Conservation (phyloP, 129 eudicot genomes). For the Chrysanthemum makinoi region DNA sequence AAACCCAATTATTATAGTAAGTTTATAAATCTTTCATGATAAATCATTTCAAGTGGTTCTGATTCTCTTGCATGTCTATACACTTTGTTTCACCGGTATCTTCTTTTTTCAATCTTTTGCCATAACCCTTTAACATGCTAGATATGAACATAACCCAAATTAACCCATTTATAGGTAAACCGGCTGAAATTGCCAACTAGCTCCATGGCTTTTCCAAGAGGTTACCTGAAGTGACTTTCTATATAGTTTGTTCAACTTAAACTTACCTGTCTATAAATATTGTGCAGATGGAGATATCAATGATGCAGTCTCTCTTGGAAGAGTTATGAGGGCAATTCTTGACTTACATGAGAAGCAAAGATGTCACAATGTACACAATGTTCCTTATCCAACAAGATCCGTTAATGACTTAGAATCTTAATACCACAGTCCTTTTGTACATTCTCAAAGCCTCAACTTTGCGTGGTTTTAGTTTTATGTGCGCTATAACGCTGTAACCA, state of each 20-base stretch:
- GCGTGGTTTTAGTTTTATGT: not conserved
- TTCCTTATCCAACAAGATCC: not conserved
- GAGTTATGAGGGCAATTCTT: constrained; percentile 42
- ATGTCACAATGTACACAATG: not conserved
- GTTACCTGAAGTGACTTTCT: not conserved
- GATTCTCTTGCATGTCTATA: too few species aligned
- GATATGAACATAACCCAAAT: too few species aligned
- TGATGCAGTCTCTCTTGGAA: constrained; percentile 74
- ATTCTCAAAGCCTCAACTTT: not conserved
- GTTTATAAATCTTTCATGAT: too few species aligned
- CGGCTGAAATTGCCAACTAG: too few species aligned
- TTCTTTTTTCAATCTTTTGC: too few species aligned
- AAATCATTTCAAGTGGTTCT: too few species aligned
- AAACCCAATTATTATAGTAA: too few species aligned
- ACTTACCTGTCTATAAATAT: not conserved
- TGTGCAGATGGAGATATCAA: constrained; percentile 67
- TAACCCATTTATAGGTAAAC: too few species aligned
- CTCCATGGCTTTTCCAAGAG: not conserved
- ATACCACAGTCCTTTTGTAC: not conserved
- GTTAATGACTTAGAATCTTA: not conserved
- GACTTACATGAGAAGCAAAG: constrained; percentile 76
- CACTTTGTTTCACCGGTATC: too few species aligned
- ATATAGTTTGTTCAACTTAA: not conserved
- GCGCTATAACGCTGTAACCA: not conserved
- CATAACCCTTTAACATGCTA: too few species aligned